Conservation (phyloP, 345 rosid genomes). For the Brassica cretica region DNA sequence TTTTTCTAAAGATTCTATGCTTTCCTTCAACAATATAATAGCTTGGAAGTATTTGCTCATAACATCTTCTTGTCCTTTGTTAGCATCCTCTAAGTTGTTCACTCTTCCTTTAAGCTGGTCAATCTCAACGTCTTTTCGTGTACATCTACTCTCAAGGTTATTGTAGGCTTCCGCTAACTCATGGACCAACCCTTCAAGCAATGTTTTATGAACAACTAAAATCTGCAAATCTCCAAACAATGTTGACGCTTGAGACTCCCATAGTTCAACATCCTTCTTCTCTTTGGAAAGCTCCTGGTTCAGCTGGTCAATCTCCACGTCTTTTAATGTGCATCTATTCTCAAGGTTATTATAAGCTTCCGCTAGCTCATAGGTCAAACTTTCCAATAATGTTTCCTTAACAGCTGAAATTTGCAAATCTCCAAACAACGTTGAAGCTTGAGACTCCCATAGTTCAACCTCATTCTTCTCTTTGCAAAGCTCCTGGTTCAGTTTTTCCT, state of each 20-base stretch:
- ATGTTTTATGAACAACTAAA: slow-evolving; percentile 51
- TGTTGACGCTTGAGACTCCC: slow-evolving; percentile 63
- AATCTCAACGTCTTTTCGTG: slow-evolving; percentile 49
- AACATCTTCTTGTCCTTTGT: slow-evolving; percentile 57
- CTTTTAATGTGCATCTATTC: slow-evolving; percentile 44
- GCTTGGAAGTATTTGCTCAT: slow-evolving; percentile 57
- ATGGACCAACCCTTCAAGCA: slow-evolving; percentile 56
- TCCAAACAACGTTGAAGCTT: slow-evolving; percentile 51
- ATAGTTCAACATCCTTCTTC: slow-evolving; percentile 48
- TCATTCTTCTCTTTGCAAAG: slow-evolving; percentile 50
- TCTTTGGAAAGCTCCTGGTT: slow-evolving; percentile 8
- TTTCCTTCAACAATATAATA: slow-evolving; percentile 55
- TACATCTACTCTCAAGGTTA: slow-evolving; percentile 44
- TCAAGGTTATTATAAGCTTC: slow-evolving; percentile 50
- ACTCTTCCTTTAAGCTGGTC: slow-evolving; percentile 60
- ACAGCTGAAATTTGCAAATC: slow-evolving; percentile 58
- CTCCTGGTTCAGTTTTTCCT: slow-evolving; percentile 55
- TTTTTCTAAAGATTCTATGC: slow-evolving; percentile 65
- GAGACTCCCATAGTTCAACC: slow-evolving; percentile 59
- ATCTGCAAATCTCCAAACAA: slow-evolving; percentile 58
- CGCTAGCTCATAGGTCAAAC: slow-evolving; percentile 56
- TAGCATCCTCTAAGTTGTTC: slow-evolving; percentile 54
- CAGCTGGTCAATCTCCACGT: slow-evolving; percentile 53
- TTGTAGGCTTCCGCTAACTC: slow-evolving; percentile 55
- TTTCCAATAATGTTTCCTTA: slow-evolving; percentile 57